Percentiles rank a stretch among this genome's conserved stretches.
These are phyloP conservation scores for Coemansia sp. DNA, from an alignment of 192 early-diverging fungal genomes.

Conservation along the genomic window DNA sequence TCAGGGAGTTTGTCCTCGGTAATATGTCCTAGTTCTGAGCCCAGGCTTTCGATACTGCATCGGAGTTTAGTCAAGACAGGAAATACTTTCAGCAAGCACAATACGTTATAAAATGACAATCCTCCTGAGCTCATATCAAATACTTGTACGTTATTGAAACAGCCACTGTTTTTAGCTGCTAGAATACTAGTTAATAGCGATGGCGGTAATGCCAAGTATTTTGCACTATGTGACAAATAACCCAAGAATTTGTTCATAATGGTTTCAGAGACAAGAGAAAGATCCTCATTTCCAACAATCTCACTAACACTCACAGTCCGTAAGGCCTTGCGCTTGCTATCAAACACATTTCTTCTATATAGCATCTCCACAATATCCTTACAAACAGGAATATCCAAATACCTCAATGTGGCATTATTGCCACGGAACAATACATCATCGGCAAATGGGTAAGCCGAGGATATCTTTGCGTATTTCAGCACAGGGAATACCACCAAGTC, in stretches of 20 bases:
- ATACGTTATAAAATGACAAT: not conserved
- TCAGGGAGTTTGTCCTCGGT: not conserved
- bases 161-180: not conserved
- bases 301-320: not conserved
- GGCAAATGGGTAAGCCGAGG: conserved; percentile 2
- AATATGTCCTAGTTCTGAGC: not conserved
- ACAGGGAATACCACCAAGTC: not conserved
- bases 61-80: not conserved
- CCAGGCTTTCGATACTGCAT: not conserved
- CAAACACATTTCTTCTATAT: not conserved
- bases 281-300: not conserved
- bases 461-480: not conserved
- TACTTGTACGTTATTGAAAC: not conserved
- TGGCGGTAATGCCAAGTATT: not conserved
- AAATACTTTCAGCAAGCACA: not conserved
- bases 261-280: not conserved
- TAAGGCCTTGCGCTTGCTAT: not conserved
- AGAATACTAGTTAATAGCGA: not conserved
- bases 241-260: not conserved
- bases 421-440: conserved; percentile 16
- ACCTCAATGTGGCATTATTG: conserved; percentile 1
- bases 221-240: not conserved
- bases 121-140: not conserved
- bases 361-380: not conserved
- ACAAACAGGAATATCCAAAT: not conserved